Evolutionary conservation across 495 filamentous ascomycete genomes (phyloP).

Genomic region (Articulospora tetracladia): DNA sequence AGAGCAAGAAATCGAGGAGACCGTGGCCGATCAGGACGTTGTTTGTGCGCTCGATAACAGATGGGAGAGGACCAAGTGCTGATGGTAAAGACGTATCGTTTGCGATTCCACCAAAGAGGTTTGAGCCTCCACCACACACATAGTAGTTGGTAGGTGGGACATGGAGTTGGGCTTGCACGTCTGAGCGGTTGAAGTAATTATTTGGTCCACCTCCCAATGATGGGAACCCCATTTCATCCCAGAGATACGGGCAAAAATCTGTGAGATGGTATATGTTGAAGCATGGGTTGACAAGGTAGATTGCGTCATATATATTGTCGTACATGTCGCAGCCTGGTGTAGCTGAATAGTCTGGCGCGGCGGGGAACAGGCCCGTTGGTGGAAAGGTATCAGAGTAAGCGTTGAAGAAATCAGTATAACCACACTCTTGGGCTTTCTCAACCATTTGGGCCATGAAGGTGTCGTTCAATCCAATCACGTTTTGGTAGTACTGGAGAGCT

Average conservation of each 20-base stretch:
- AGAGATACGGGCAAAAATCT: constrained; percentile 68
- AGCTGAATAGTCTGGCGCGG: constrained; percentile 17
- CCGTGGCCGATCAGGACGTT: constrained; percentile 72
- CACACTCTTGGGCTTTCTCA: constrained; percentile 47
- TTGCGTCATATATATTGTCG: constrained; percentile 51
- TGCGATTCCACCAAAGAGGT: constrained; percentile 24
- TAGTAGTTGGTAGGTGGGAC: constrained; percentile 39
- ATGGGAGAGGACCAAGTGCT: constrained; percentile 50
- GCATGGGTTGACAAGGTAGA: constrained; percentile 64
- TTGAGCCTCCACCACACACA: constrained; percentile 8
- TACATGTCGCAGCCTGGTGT: constrained; percentile 54
- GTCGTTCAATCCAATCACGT: constrained; percentile 20
- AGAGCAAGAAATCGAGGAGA: constrained; percentile 41
- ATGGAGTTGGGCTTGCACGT: constrained; percentile 69
- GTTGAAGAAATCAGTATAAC: constrained; percentile 59
- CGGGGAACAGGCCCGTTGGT: constrained; percentile 55
- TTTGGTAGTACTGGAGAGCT: constrained; percentile 11
- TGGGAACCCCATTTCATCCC: constrained; percentile 73
- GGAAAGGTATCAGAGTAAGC: constrained; percentile 60
- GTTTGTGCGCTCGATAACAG: constrained; percentile 69
- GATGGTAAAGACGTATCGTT: constrained; percentile 43
- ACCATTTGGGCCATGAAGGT: constrained; percentile 12
- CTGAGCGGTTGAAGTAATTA: constrained; percentile 74
- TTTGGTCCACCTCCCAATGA: constrained; percentile 50
- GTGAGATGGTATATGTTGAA: constrained; percentile 77